Conservation (phyloP, 2,329 filamentous ascomycete species). For the Xylaria sp. region DNA sequence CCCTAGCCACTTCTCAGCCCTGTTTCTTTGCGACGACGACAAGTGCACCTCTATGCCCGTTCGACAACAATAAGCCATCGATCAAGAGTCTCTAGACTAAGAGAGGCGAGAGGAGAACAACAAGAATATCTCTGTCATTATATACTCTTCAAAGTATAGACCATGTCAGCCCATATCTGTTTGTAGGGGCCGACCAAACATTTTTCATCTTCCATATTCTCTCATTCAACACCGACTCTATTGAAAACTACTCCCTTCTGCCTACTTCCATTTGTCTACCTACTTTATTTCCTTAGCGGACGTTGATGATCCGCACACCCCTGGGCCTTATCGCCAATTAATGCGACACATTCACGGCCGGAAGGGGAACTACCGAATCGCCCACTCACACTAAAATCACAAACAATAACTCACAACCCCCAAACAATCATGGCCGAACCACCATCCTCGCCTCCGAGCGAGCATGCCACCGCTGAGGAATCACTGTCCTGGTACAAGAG, state of each 20-base stretch:
- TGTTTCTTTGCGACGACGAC: slow-evolving; percentile 16
- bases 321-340: slow-evolving; percentile 3
- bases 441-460: slow-evolving; percentile 66
- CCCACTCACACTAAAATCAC: neutral
- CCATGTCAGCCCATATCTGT: slow-evolving; percentile 19
- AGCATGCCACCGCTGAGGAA: slow-evolving; percentile 66
- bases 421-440: slow-evolving; percentile 58
- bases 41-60: neutral
- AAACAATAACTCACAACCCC: neutral
- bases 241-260: slow-evolving; percentile 1
- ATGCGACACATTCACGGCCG: slow-evolving; percentile 21
- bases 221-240: slow-evolving; percentile 14
- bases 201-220: slow-evolving; percentile 16
- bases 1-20: neutral
- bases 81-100: neutral
- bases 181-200: slow-evolving; percentile 19
- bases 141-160: slow-evolving; percentile 11
- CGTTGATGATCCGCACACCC: neutral
- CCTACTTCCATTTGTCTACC: slow-evolving; percentile 15
- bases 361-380: slow-evolving; percentile 21
- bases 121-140: neutral
- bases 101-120: slow-evolving; percentile 1
- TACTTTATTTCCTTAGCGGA: neutral
- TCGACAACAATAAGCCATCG: slow-evolving; percentile 1
- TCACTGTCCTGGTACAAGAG: slow-evolving; percentile 93